Base-by-base conservation (phyloP, 1,284 basidiomycete species). In the Sphagnurus paluster region DNA sequence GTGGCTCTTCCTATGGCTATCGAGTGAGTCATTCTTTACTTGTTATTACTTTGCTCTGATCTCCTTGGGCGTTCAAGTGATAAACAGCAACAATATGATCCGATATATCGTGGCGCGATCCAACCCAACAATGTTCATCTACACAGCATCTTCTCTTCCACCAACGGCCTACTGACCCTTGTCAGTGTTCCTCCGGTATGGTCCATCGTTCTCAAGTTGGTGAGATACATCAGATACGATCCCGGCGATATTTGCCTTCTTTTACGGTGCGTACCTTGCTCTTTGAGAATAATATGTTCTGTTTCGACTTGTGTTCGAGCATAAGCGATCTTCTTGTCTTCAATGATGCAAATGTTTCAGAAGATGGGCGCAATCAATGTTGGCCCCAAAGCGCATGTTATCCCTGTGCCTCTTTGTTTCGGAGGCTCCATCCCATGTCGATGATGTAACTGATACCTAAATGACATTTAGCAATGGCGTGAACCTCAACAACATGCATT, bases 131-230 rank as follows among this genome's bases (percentile, higher is more conserved):
- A 84, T 55, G 52, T 75, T n/a, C 56, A 62, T 1, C 61, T 75
- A 30, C 79, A 83, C 56, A 81, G 79, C 1, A 66, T 86, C n/a
- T 86, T 75, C 61, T 60, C 64, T 0, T 75, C 77, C 0, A 63
- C 64, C 0, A 80, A 82, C 32, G 54, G 60, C 10, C 53, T 64
- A 41, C 71, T 87, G 29, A 62, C 60, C 1, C 69, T 84, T 44
- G 63, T 85, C 55, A 78, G 75, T 50, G 82, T 86, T 1, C 77
- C 79, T 24, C 83, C 82, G 53, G 76, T 77, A 46, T 87, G 84
- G 84, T 75, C 76, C 0, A 74, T 86, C 23, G 80, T 83, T 2
- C 74, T 86, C 50, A 87, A 87, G 59, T 70, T 87, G n/a, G 80
- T 82, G 21, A 72, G 84, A 6, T 87, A 80, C 59, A 63, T 72